A percentile compares a stretch with the other conserved stretches of the same genome.
These are phyloP conservation scores for Tympanopsis confertula DNA, from an alignment of 2,329 filamentous ascomycete species.

Conservation along the genomic window DNA sequence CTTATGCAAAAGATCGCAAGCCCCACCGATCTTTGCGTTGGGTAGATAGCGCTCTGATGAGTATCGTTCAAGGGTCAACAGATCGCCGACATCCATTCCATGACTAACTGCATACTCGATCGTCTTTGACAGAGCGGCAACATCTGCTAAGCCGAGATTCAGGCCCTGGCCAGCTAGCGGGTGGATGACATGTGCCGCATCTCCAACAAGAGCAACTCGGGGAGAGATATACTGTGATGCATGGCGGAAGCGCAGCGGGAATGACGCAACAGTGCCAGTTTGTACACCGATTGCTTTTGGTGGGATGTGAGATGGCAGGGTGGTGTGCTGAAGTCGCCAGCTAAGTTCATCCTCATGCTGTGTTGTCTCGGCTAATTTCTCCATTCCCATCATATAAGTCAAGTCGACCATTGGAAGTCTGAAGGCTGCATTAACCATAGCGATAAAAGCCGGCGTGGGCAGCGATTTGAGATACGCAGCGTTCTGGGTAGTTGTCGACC, in stretches of 20 bases:
- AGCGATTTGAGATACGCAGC: slow-evolving; percentile 47
- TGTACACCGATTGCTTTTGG: slow-evolving; percentile 38
- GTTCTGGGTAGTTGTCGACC: slow-evolving; percentile 47
- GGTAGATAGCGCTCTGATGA: slow-evolving; percentile 41
- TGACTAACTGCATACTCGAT: slow-evolving; percentile 43
- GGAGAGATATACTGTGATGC: slow-evolving; percentile 49
- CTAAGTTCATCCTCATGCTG: slow-evolving; percentile 36
- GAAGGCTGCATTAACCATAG: slow-evolving; percentile 55
- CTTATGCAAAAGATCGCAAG: slow-evolving; percentile 48
- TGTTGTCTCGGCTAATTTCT: slow-evolving; percentile 15
- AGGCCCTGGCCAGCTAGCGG: slow-evolving; percentile 54
- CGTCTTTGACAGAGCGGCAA: slow-evolving; percentile 37
- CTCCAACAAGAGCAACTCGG: slow-evolving; percentile 49
- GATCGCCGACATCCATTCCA: slow-evolving; percentile 49
- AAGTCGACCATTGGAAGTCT: slow-evolving; percentile 45
- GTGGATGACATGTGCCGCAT: slow-evolving; percentile 56
- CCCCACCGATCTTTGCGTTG: slow-evolving; percentile 42
- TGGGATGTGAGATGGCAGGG: slow-evolving; percentile 27
- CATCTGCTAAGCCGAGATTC: slow-evolving; percentile 51
- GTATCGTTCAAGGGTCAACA: slow-evolving; percentile 46
- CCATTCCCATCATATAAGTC: slow-evolving; percentile 43
- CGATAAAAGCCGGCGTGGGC: slow-evolving; percentile 35
- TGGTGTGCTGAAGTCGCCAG: slow-evolving; percentile 46
- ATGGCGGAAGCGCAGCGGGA: slow-evolving; percentile 53
- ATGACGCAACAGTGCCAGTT: slow-evolving; percentile 41